Evolutionary conservation across 208 protist genomes (phyloP).

Genomic region (Leishmania amazonensis): DNA sequence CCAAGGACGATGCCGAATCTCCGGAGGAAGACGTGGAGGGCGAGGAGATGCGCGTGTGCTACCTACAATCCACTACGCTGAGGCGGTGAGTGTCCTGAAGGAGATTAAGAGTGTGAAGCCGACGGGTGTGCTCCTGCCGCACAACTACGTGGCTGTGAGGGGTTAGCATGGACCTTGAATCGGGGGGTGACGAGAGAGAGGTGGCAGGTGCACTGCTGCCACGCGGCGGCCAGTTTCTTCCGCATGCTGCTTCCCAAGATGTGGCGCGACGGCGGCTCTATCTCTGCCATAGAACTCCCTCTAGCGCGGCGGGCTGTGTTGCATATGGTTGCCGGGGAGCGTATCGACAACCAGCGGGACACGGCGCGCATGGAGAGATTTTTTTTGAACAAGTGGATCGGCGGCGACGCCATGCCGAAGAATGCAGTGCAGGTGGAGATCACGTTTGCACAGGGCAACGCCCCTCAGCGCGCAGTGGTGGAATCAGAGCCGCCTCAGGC

Average conservation of each 20-base stretch:
- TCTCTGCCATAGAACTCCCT: not conserved
- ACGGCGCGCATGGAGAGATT: constrained; percentile 30
- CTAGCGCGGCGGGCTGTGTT: constrained; percentile 10
- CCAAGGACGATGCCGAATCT: not conserved
- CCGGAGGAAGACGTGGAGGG: constrained; percentile 2
- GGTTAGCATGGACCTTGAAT: not conserved
- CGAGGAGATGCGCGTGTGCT: constrained; percentile 13
- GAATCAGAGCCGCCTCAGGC: constrained; percentile 36
- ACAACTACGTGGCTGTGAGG: constrained; percentile 25
- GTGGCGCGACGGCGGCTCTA: not conserved
- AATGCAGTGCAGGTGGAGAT: constrained; percentile 86
- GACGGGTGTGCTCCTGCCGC: constrained; percentile 31
- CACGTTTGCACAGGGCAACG: constrained; percentile 54
- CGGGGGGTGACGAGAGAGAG: not conserved
- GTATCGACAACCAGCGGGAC: constrained; percentile 48
- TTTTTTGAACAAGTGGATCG: constrained; percentile 77
- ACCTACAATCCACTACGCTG: constrained; percentile 28
- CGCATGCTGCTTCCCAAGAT: not conserved
- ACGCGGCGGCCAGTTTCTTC: not conserved
- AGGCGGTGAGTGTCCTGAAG: constrained; percentile 14
- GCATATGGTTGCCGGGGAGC: constrained; percentile 25
- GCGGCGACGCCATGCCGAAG: constrained; percentile 55
- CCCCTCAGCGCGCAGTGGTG: constrained; percentile 53
- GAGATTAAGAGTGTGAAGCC: constrained; percentile 22
- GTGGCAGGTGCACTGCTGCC: constrained; percentile 5